Base-by-base conservation (phyloP, 2,329 filamentous ascomycete species). In the Stachybotrys chlorohalonatus region DNA sequence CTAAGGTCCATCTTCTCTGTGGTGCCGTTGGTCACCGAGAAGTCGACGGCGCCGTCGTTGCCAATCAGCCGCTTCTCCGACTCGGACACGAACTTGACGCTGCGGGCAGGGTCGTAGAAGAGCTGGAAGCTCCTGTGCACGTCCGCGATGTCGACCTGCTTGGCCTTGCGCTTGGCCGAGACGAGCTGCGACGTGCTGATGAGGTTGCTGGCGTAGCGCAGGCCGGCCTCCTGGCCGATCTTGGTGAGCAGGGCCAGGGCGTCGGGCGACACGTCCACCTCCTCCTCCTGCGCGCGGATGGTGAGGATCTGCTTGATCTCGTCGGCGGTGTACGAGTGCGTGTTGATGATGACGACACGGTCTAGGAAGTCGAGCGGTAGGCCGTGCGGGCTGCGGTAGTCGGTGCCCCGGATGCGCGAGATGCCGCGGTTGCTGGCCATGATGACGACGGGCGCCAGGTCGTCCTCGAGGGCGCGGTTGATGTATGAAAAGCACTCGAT, bases 401-500 rank as follows among this genome's bases (percentile, higher is more conserved):
- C 89, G 54, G 94, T 99, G 56, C 94, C 94, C 36, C 94, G 85
- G 66, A 99, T 96, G 62, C 87, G 86, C 45, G 94, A 89, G 70
- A 91, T 84, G 60, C 94, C 94, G 57, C 94, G 83, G 76, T 99
- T 99, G 79, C 89, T 95, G 54, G 94, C 94, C 94, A 99, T 99
- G 73, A 99, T 99, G 70, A 99, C 92, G 60, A 99, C 92, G 46
- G 94, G 94, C 1, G 94, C 91, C 36, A 99, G 81, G 65, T 97
- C 91, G 57, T 92, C 90, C 73, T 99, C 94, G 49, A 99, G 80
- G 1, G 94, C 94, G 53, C 94, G 89, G 77, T 99, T 99, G 79
- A 99, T 87, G 77, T 95, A 99, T 49, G 91, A 95, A 78, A 96
- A 99, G 77, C 93, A 97, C 73, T 99, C 94, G 60, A 97, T 96